Conservation (phyloP, 2,329 filamentous ascomycete genomes). For the Penicillium sp. region DNA sequence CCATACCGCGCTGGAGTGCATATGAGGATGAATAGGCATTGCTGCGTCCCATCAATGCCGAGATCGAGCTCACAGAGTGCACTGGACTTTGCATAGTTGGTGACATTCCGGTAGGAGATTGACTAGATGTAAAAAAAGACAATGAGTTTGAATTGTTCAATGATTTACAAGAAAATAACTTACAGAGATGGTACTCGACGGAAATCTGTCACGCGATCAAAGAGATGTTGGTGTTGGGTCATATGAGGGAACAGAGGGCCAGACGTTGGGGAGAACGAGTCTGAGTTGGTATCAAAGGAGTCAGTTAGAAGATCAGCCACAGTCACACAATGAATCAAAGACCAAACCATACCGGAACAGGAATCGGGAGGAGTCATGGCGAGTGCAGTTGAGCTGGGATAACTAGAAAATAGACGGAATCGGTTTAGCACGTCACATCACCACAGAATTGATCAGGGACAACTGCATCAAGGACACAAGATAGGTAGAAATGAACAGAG, state of each 20-base stretch:
- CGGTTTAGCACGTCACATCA: conserved; percentile 37
- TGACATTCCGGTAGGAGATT: conserved; percentile 56
- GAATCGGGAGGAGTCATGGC: conserved; percentile 60
- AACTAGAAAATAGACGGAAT: conserved; percentile 50
- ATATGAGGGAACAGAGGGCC: conserved; percentile 44
- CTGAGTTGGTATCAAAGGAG: conserved; percentile 33
- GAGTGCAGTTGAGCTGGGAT: conserved; percentile 57
- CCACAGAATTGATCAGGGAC: conserved; percentile 17
- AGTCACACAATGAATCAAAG: not conserved
- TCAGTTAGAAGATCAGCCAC: conserved; percentile 20
- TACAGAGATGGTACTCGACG: conserved; percentile 50
- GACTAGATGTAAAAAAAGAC: conserved; percentile 42
- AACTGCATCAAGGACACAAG: conserved; percentile 15
- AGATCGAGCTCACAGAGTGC: conserved; percentile 36
- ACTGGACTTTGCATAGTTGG: conserved; percentile 41
- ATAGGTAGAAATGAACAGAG: conserved; percentile 12
- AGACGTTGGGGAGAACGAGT: conserved; percentile 42
- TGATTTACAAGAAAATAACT: conserved; percentile 26
- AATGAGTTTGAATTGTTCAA: conserved; percentile 22
- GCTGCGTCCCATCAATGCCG: conserved; percentile 47
- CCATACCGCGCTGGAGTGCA: conserved; percentile 40
- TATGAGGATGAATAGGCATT: conserved; percentile 46
- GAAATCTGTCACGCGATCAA: conserved; percentile 49
- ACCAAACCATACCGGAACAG: conserved; percentile 58
- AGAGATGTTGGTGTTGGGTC: conserved; percentile 37